Evolutionary conservation across 768 basidiomycete species (phyloP).

Genomic region (Mycena pura): DNA sequence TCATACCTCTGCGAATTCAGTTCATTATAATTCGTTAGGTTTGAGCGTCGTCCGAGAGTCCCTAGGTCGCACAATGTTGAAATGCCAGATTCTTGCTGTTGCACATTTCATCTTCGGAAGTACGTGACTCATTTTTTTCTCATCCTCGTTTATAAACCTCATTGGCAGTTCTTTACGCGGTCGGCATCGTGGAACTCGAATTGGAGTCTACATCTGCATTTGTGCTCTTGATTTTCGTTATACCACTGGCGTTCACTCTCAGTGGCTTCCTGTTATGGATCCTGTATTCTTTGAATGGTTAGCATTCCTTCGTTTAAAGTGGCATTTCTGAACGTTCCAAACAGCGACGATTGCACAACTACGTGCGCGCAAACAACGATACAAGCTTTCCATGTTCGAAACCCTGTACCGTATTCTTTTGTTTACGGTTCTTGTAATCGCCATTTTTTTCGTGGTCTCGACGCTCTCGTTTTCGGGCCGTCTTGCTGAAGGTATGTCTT

Average conservation of each 20-base stretch:
- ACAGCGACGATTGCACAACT: slow-evolving; percentile 92
- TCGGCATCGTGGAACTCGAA: slow-evolving; percentile 93
- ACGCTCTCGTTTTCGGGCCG: slow-evolving; percentile 91
- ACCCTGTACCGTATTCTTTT: slow-evolving; percentile 86
- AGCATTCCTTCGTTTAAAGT: slow-evolving; percentile 20
- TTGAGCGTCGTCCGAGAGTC: slow-evolving; percentile 91
- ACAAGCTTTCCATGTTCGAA: slow-evolving; percentile 90
- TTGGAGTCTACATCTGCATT: slow-evolving; percentile 90
- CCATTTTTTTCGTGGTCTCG: slow-evolving; percentile 91
- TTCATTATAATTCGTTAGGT: slow-evolving; percentile 2
- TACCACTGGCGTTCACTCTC: slow-evolving; percentile 94
- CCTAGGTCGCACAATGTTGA: slow-evolving; percentile 83
- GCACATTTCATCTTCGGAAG: slow-evolving; percentile 95
- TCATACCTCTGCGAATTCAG: neutral
- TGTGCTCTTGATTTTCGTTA: slow-evolving; percentile 85
- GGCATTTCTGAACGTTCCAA: slow-evolving; percentile 6
- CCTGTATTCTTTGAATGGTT: slow-evolving; percentile 87
- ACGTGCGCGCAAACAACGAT: slow-evolving; percentile 82
- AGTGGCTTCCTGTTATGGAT: slow-evolving; percentile 97
- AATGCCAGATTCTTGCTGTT: slow-evolving; percentile 79
- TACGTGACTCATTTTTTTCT: slow-evolving; percentile 45
- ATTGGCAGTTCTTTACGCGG: slow-evolving; percentile 79
- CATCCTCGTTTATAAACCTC: neutral
- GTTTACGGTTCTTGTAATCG: slow-evolving; percentile 79
- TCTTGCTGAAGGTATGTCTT: slow-evolving; percentile 77